Conservation (phyloP, 1,284 basidiomycete genomes). For the Marasmius sp. region DNA sequence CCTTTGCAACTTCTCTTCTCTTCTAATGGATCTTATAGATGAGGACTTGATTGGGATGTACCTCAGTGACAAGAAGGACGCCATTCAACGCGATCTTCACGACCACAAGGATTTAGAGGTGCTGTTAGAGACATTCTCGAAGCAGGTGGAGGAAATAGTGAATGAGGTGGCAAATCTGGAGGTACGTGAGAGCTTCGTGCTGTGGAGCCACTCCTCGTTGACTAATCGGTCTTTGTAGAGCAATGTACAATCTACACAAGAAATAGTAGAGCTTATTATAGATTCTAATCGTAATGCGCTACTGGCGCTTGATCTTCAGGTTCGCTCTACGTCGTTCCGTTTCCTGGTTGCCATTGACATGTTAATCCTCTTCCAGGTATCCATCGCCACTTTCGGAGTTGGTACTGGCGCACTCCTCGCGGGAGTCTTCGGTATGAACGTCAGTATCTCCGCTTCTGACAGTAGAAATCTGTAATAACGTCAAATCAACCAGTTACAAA, state of each 20-base stretch:
- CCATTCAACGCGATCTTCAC: constrained; percentile 51
- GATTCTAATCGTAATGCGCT: constrained; percentile 95
- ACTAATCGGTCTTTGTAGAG: constrained; percentile 43
- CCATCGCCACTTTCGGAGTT: constrained; percentile 93
- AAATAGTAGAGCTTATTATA: constrained; percentile 95
- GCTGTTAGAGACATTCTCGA: constrained; percentile 89
- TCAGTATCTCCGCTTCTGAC: constrained; percentile 39
- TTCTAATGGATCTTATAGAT: constrained; percentile 47
- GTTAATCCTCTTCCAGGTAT: constrained; percentile 50
- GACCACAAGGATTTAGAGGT: constrained; percentile 96
- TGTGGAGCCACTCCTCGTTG: background rate
- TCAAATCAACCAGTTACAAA: constrained; percentile 52
- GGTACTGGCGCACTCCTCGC: constrained; percentile 92
- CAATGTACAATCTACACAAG: constrained; percentile 95
- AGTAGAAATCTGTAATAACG: constrained; percentile 13
- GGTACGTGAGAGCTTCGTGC: constrained; percentile 40
- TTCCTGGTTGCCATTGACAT: background rate
- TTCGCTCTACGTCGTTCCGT: constrained; percentile 25
- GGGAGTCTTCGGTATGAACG: constrained; percentile 96
- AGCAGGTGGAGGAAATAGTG: constrained; percentile 95
- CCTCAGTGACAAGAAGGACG: constrained; percentile 76
- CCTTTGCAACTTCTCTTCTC: background rate
- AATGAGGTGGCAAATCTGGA: constrained; percentile 89
- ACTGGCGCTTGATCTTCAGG: constrained; percentile 89
- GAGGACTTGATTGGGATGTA: constrained; percentile 95